These are phyloP conservation scores for Dictyostelium citrinum DNA, from an alignment of 78 protist species.

Conservation along the genomic window DNA sequence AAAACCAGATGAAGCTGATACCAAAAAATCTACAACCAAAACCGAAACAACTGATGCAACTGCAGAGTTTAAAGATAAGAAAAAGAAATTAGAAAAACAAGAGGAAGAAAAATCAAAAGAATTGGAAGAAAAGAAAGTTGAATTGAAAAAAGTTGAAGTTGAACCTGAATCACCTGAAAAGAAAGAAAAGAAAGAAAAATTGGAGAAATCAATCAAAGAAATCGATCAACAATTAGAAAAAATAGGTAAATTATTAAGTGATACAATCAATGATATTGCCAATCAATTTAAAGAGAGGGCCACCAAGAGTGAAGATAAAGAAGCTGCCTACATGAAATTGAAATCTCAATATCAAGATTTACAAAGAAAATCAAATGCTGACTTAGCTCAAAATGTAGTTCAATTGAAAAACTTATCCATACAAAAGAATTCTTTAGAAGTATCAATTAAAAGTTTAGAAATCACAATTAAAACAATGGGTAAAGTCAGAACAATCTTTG, in stretches of 20 bases:
- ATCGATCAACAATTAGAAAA: not conserved
- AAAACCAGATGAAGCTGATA: not conserved
- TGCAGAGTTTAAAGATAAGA: not conserved
- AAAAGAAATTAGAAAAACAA: not conserved
- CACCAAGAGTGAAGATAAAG: not conserved
- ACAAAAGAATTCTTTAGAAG: not conserved
- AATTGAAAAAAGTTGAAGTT: not conserved
- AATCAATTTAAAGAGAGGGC: not conserved
- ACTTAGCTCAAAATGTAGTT: not conserved
- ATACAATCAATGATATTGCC: not conserved
- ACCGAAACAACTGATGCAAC: not conserved
- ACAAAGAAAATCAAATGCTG: slow-evolving; percentile 23
- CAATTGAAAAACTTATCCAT: not conserved
- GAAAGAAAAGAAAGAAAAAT: not conserved
- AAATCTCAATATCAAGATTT: slow-evolving; percentile 9
- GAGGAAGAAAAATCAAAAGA: not conserved
- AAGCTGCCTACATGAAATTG: not conserved
- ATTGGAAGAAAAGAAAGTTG: not conserved
- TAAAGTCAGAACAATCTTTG: not conserved
- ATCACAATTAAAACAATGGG: slow-evolving; percentile 9
- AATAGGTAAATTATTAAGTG: not conserved
- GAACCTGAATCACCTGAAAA: not conserved
- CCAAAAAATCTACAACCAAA: not conserved
- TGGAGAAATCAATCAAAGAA: not conserved
- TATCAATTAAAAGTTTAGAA: slow-evolving; percentile 4